A percentile compares a stretch with the other conserved stretches of the same genome.
phyloP scores from a whole-genome alignment of 148 eudicot genomes.

The Diospyros lotus region DNA sequence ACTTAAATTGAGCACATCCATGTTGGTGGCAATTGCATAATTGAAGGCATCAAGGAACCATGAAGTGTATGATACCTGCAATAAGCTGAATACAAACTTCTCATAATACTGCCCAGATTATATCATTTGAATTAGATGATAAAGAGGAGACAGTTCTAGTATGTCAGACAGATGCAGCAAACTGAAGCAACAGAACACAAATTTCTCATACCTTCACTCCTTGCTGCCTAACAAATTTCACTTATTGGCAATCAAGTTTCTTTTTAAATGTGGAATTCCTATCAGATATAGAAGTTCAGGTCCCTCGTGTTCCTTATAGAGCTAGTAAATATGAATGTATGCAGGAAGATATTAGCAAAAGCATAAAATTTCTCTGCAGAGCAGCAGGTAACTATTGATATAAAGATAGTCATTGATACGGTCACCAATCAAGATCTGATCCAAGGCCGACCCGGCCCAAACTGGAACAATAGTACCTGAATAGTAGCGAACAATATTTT shows the following conservation, averaged over 20 bases:
- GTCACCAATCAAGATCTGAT: too few relatives aligned
- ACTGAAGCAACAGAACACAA: slow-evolving; percentile 1
- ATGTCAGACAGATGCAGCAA: neutral
- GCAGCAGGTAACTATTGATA: too few relatives aligned
- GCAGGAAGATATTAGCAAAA: too few relatives aligned
- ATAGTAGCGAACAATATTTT: too few relatives aligned
- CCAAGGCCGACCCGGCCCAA: too few relatives aligned
- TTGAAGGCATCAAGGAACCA: slow-evolving; percentile 99
- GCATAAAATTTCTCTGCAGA: too few relatives aligned
- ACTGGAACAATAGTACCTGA: too few relatives aligned
- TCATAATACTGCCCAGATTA: slow-evolving; percentile 46
- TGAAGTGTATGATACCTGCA: slow-evolving; percentile 99
- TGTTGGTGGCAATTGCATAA: slow-evolving; percentile 95
- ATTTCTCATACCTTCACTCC: neutral
- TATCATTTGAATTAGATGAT: slow-evolving; percentile 13
- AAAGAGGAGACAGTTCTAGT: neutral
- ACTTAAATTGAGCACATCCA: slow-evolving; percentile 97
- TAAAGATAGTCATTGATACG: too few relatives aligned
- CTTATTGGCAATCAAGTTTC: neutral
- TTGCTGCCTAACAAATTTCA: neutral
- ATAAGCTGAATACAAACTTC: slow-evolving; percentile 90
- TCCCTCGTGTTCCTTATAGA: neutral
- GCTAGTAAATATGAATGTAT: neutral
- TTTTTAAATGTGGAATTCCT: neutral
- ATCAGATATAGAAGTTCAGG: neutral